Evolutionary conservation across 805 yeast species (phyloP), one percentile per base, ranked within the genome.

Genomic region (Yamadazyma tumulicola): DNA sequence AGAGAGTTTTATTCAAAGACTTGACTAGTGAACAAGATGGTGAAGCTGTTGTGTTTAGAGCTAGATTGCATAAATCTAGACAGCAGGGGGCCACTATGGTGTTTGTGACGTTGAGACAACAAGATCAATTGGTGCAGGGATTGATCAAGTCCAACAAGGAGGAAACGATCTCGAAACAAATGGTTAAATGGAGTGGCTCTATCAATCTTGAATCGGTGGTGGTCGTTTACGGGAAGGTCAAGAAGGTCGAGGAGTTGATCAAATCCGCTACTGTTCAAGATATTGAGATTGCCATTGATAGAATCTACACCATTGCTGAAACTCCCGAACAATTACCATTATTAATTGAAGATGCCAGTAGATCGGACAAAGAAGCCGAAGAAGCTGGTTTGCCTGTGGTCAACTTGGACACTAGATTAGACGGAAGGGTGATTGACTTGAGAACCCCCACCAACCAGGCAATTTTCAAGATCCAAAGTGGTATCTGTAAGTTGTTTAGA

Each of bases 371-470:
- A 29, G 95, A 87, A 56, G 96, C 96, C 29, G 95, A 85, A 60
- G 91, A 85, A 26, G 80, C 84, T 19, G 91, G 91, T 15, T 75
- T 88, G 49, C 97, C 97, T 27, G 85, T 85, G 28, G 97, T 91
- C 47, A 91, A 91, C 69, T 79, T 93, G 57, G 98, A 93, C 66
- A 93, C 98, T 22, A 79, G 98, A 61, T 75, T 93, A 54, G 97
- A 93, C 59, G 71, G 93, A 35, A 80, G 99, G 60, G 97, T 91
- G 36, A 88, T 93, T 60, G 99, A 93, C 59, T 74, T 93, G 59
- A 84, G 99, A 74, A 93, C 98, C 4, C 85, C 83, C 29, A 91
- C 98, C 35, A 93, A 93, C 72, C 97, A 93, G 69, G 95, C 98
- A 33, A 93, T 93, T 48, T 93, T 93, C 79, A 84, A 79, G 64